A percentile compares a stretch with the other conserved stretches of the same genome.
Evolutionary conservation across 169 alveolate genomes (phyloP).

Genomic region (Plasmodium gonderi): DNA sequence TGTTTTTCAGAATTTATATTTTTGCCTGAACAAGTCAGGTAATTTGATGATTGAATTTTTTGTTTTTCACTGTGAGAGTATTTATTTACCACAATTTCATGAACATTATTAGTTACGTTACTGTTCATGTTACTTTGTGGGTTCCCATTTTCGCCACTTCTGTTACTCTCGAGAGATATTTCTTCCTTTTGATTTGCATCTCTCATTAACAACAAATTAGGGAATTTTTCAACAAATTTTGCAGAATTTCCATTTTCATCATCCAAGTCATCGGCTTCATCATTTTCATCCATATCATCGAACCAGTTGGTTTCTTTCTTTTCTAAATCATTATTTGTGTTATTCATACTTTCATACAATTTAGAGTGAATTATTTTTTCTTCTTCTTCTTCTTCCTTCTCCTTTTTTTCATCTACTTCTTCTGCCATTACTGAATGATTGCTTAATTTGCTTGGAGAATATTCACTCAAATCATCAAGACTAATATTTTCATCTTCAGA

Average conservation of each 20-base stretch:
- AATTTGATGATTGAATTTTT: neutral
- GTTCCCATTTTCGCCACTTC: neutral
- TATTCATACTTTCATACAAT: constrained; percentile 20
- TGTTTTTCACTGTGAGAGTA: neutral
- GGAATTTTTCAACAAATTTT: neutral
- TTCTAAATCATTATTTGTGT: neutral
- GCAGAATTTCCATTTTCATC: neutral
- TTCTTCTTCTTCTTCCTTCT: constrained; percentile 14
- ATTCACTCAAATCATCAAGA: constrained; percentile 19
- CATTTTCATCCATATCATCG: constrained; percentile 11
- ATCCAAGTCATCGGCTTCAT: neutral
- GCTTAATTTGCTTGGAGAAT: constrained; percentile 22
- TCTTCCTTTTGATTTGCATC: neutral
- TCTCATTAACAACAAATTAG: neutral
- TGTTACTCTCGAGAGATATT: neutral
- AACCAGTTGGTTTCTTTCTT: constrained; percentile 30
- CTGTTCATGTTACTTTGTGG: neutral
- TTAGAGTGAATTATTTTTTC: constrained; percentile 1
- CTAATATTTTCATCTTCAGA: constrained; percentile 24
- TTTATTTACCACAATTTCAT: neutral
- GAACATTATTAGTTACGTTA: neutral
- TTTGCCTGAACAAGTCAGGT: neutral
- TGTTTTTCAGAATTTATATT: neutral
- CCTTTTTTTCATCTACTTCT: neutral
- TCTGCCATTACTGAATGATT: neutral